Base-by-base conservation (phyloP, 352 stramenopile genomes). In the Pythium dissimile region DNA sequence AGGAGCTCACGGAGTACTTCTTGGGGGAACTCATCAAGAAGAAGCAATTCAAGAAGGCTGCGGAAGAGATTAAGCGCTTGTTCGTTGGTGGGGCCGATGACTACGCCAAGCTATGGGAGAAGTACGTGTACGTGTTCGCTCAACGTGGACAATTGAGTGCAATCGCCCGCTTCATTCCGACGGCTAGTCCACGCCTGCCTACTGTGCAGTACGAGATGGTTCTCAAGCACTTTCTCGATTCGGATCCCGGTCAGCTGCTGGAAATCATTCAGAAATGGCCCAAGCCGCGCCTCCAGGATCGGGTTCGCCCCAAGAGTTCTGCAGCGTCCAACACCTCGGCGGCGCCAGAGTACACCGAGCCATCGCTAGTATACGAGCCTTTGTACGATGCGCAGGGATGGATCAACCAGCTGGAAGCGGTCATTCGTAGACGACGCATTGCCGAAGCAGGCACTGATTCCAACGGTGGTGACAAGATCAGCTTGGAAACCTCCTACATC, bases 121-220 rank as follows among this genome's bases (percentile, higher is more conserved):
- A 92, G n/a, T 94, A 92, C 52, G 77, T 94, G 3, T 94, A 94
- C 42, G 75, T 94, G 24, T 94, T 92, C 54, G 80, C 81, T 1
- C 84, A 94, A 57, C 79, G 79, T 26, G 80, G 80, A 0, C 80
- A 92, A 42, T 42, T 94, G 50, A 83, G 70, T 54, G 74, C 78
- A 12, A 89, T 94, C 47, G 81, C 81, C 5, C 73, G 73, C 5
- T 86, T 66, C 57, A 86, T 94, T 32, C 84, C 84, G n/a, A 92
- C 84, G 0, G 55, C 79, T 0, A 91, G 62, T 34, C 81, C 81
- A n/a, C 69, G 81, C 3, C 60, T 94, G 6, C 84, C 84, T 0
- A 76, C 69, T 8, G 71, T 77, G 32, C 78, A 90, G 50, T 94
- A 94, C 52, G 84, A 94, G 37, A 94, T 94, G 84, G 79, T 91